Evolutionary conservation across 257 asterid genomes (phyloP).

Genomic region (Nicotiana tabacum): DNA sequence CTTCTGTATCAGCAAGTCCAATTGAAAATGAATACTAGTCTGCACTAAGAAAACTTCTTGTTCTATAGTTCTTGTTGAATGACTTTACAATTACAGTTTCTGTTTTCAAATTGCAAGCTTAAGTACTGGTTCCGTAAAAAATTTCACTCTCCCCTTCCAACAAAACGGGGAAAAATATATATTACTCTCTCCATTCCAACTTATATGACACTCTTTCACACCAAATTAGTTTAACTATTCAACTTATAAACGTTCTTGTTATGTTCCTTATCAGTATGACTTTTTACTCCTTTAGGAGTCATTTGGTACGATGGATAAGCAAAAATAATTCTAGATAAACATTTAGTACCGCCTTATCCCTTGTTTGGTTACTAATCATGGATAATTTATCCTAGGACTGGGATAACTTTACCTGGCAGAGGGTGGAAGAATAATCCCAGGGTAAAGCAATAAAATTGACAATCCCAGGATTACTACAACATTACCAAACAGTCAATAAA

Average conservation of each 20-base stretch:
- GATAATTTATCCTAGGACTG: too few relatives aligned
- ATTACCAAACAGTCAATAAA: too few relatives aligned
- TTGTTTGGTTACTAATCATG: too few relatives aligned
- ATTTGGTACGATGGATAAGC: too few relatives aligned
- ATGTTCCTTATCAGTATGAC: neutral
- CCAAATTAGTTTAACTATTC: too few relatives aligned
- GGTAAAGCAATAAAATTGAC: too few relatives aligned
- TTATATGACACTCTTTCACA: neutral
- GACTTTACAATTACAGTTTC: neutral
- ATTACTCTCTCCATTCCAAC: neutral
- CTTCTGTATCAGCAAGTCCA: slow-evolving; percentile 62
- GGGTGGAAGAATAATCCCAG: too few relatives aligned
- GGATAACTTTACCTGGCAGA: too few relatives aligned
- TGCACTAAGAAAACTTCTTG: slow-evolving; percentile 9
- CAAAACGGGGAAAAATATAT: neutral
- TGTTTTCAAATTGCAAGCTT: neutral
- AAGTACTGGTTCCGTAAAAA: neutral
- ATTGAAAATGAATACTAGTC: slow-evolving; percentile 32
- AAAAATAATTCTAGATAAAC: too few relatives aligned
- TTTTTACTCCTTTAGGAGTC: too few relatives aligned
- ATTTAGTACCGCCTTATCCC: too few relatives aligned
- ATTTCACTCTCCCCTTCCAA: neutral
- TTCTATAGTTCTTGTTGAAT: slow-evolving; percentile 12
- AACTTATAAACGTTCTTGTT: neutral
- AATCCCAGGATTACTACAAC: too few relatives aligned